These are phyloP conservation scores for Pseudevernia furfuracea DNA, from an alignment of 495 filamentous ascomycete genomes.

Conservation along the genomic window DNA sequence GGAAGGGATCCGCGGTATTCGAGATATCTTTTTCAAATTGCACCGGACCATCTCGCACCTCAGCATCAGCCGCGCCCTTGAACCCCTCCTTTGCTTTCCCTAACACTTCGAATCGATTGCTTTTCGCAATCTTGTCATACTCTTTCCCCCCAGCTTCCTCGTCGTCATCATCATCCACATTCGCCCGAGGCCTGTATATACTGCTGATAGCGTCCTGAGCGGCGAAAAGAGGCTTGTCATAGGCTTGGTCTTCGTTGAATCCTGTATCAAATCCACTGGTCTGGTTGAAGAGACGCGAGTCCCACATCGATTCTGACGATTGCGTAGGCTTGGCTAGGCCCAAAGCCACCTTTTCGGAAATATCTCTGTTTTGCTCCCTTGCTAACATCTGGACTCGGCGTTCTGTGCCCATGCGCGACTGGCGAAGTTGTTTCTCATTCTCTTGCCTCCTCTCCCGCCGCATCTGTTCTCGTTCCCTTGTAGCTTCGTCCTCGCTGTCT, in stretches of 20 bases:
- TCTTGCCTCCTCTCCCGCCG: conserved; percentile 73
- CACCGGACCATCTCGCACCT: conserved; percentile 85
- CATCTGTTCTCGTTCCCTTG: conserved; percentile 64
- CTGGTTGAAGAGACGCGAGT: conserved; percentile 92
- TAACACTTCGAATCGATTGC: conserved; percentile 74
- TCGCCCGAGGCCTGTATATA: conserved; percentile 80
- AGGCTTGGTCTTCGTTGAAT: conserved; percentile 96
- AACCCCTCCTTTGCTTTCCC: conserved; percentile 82
- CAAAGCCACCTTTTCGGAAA: conserved; percentile 93
- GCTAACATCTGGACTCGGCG: conserved; percentile 84
- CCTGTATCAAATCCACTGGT: conserved; percentile 78
- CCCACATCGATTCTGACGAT: conserved; percentile 87
- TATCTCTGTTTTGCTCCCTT: conserved; percentile 91
- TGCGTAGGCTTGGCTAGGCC: conserved; percentile 92
- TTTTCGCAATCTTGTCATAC: conserved; percentile 79
- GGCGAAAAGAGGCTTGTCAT: conserved; percentile 95
- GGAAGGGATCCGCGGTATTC: conserved; percentile 69
- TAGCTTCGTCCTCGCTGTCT: conserved; percentile 56
- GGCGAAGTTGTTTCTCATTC: conserved; percentile 79
- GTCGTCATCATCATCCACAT: conserved; percentile 60
- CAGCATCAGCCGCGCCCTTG: conserved; percentile 78
- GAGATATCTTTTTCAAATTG: conserved; percentile 83
- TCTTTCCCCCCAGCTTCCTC: conserved; percentile 74
- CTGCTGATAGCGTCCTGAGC: conserved; percentile 92
- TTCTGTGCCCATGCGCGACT: conserved; percentile 93